Conservation (phyloP, 2,329 filamentous ascomycete species). For the Fusarium lyarnte region DNA sequence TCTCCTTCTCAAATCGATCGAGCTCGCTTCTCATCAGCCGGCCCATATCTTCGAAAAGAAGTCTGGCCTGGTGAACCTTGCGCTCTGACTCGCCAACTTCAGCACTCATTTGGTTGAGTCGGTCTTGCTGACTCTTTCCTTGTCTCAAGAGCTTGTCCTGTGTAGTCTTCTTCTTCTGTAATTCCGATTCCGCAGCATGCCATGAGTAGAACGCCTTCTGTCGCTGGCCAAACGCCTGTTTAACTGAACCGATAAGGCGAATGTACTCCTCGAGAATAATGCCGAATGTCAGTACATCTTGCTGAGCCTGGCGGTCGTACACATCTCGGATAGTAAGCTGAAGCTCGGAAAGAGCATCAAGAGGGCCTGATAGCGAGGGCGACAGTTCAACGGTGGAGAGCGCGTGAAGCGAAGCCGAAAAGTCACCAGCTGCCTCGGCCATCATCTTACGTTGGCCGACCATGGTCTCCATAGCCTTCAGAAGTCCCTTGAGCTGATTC, state of each 20-base stretch:
- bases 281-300: constrained; percentile 93
- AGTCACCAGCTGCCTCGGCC: constrained; percentile 91
- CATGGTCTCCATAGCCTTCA: constrained; percentile 95
- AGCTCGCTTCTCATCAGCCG: constrained; percentile 89
- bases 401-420: constrained; percentile 91
- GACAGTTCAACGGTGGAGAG: constrained; percentile 93
- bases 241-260: constrained; percentile 92
- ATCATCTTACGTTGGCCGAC: constrained; percentile 92
- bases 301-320: constrained; percentile 95
- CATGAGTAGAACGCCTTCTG: constrained; percentile 97
- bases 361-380: constrained; percentile 83
- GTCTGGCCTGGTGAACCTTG: constrained; percentile 86
- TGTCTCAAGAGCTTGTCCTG: constrained; percentile 97
- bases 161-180: constrained; percentile 86
- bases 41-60: constrained; percentile 98
- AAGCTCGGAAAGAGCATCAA: constrained; percentile 91
- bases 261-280: constrained; percentile 99
- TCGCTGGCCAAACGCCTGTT: constrained; percentile 89
- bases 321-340: constrained; percentile 94
- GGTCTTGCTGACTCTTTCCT: constrained; percentile 94
- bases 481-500: constrained; percentile 85
- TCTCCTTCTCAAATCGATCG: constrained; percentile 94
- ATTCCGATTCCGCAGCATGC: constrained; percentile 89
- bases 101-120: constrained; percentile 88
- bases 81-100: constrained; percentile 96